Percentiles rank a stretch among this genome's conserved stretches.
Evolutionary conservation across 139 green algal genomes (phyloP).

Genomic region (Micractinium sp.): DNA sequence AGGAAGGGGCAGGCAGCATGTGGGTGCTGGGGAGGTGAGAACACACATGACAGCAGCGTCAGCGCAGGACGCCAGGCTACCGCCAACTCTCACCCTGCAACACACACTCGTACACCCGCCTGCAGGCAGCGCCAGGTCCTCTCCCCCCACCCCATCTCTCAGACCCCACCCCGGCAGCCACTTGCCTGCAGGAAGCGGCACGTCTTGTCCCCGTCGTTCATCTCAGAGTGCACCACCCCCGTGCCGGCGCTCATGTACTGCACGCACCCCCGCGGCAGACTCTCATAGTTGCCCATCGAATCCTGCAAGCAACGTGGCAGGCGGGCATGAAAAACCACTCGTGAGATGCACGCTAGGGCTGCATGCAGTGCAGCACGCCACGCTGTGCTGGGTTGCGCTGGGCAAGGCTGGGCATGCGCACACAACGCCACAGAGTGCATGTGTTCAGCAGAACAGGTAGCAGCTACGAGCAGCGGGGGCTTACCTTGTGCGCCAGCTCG

Average conservation of each 20-base stretch:
- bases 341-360: too few species aligned
- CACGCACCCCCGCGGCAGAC: conserved; percentile 58
- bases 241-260: conserved; percentile 82
- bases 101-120: too few species aligned
- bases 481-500: conserved; percentile 59
- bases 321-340: too few species aligned
- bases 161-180: background rate
- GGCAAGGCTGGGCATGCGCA: too few species aligned
- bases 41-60: background rate
- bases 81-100: too few species aligned
- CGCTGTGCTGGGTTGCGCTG: too few species aligned
- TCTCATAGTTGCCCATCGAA: conserved; percentile 72
- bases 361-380: too few species aligned
- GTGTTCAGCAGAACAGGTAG: too few species aligned
- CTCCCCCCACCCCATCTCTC: background rate
- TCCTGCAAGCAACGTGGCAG: conserved; percentile 31
- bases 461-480: background rate
- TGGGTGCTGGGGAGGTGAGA: too few species aligned
- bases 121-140: background rate
- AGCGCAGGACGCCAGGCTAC: background rate
- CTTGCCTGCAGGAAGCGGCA: conserved; percentile 78
- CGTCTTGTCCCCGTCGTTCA: conserved; percentile 73
- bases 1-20: too few species aligned
- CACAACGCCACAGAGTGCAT: too few species aligned
- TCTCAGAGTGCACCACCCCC: conserved; percentile 77